Conservation (phyloP, 176 grass and related monocot genomes). For the Ensete ventricosum region DNA sequence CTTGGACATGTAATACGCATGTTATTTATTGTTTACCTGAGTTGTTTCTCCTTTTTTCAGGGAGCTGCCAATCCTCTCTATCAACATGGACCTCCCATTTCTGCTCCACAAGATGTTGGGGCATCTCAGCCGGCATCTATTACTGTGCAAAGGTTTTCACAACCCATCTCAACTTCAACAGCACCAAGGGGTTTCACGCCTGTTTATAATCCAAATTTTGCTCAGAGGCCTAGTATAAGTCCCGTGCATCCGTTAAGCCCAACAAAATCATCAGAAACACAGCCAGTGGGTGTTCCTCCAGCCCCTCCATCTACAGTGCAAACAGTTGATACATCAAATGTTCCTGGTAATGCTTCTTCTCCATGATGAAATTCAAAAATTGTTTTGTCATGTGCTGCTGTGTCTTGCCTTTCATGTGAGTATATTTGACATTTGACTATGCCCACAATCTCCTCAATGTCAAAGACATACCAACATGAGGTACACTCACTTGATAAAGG, state of each 20-base stretch:
- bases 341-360: slow-evolving; percentile 44
- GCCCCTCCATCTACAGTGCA: slow-evolving; percentile 72
- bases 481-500: too few relatives aligned
- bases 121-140: slow-evolving; percentile 29
- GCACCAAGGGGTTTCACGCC: slow-evolving; percentile 35
- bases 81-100: slow-evolving; percentile 31
- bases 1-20: not conserved
- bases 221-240: slow-evolving; percentile 51
- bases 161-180: slow-evolving; percentile 39
- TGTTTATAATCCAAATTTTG: slow-evolving; percentile 14
- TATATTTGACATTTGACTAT: too few relatives aligned
- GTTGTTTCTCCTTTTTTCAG: slow-evolving; percentile 27
- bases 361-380: not conserved
- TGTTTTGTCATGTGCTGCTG: not conserved
- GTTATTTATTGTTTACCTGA: slow-evolving; percentile 5
- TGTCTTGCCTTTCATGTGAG: too few relatives aligned
- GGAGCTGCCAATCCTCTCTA: slow-evolving; percentile 31
- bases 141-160: slow-evolving; percentile 48
- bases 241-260: slow-evolving; percentile 79
- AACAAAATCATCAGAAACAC: slow-evolving; percentile 33
- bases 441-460: too few relatives aligned
- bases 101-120: slow-evolving; percentile 20
- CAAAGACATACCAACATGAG: too few relatives aligned
- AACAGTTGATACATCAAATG: slow-evolving; percentile 91
- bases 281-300: slow-evolving; percentile 37